These are phyloP conservation scores for Kwoniella bestiolae DNA, from an alignment of 768 basidiomycete genomes.

Conservation along the genomic window DNA sequence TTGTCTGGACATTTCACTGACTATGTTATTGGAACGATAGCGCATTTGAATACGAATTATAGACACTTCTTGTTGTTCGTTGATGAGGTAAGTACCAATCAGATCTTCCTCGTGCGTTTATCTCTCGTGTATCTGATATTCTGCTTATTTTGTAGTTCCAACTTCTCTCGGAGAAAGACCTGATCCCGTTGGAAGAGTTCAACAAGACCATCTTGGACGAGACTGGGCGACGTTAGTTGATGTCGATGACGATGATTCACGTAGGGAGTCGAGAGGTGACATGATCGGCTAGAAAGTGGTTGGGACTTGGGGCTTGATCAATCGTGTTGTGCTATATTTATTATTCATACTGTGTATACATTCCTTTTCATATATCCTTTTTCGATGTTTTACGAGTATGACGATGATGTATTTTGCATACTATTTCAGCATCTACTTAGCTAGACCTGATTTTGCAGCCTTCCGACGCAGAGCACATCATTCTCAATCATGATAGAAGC, in stretches of 20 bases:
- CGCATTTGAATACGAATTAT: constrained; percentile 97
- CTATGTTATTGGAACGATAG: constrained; percentile 59
- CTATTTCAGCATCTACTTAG: too few relatives aligned
- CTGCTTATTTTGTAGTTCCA: constrained; percentile 40
- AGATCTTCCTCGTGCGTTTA: background rate
- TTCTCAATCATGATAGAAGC: too few relatives aligned
- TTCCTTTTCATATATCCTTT: background rate
- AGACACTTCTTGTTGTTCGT: constrained; percentile 97
- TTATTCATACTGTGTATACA: background rate
- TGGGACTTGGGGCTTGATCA: background rate
- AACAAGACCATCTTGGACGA: constrained; percentile 72
- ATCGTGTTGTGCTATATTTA: background rate
- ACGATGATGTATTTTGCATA: background rate
- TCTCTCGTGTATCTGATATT: background rate
- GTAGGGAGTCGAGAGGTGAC: too few relatives aligned
- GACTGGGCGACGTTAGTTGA: constrained; percentile 25
- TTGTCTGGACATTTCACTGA: background rate
- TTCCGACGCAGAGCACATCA: too few relatives aligned
- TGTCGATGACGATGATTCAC: too few relatives aligned
- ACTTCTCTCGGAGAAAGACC: constrained; percentile 72
- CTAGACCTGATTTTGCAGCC: too few relatives aligned
- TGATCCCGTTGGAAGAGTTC: constrained; percentile 73
- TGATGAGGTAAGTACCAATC: constrained; percentile 72
- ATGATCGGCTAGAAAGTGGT: too few relatives aligned
- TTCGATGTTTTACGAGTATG: background rate